Percentiles rank a stretch among this genome's conserved stretches.
These are phyloP conservation scores for Crithidia thermophila DNA, from an alignment of 208 protist genomes.

Conservation along the genomic window DNA sequence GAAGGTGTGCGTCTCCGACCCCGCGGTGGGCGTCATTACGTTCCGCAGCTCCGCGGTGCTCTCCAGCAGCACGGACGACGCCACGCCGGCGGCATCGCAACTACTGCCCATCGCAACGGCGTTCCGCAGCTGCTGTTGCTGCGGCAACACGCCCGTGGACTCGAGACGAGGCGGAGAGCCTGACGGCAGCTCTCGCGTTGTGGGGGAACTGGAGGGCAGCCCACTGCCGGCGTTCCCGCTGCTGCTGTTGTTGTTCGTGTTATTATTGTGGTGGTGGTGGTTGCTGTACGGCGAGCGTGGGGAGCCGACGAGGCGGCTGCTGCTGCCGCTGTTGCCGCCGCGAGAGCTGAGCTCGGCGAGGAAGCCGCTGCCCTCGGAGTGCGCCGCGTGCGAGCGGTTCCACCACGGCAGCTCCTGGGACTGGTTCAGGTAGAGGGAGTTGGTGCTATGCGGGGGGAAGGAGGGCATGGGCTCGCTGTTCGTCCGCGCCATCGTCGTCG, in stretches of 20 bases:
- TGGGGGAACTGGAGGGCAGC: too few species aligned
- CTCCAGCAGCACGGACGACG: not conserved
- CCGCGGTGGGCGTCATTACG: not conserved
- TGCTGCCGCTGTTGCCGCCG: not conserved
- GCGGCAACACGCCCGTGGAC: not conserved
- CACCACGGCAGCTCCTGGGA: constrained; percentile 25
- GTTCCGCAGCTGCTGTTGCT: not conserved
- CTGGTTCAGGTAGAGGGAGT: not conserved
- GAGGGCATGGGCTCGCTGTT: constrained; percentile 9
- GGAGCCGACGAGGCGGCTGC: not conserved
- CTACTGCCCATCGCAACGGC: too few species aligned
- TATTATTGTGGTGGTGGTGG: too few species aligned
- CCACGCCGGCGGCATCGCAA: too few species aligned
- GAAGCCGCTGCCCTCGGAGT: constrained; percentile 7
- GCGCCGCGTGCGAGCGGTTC: constrained; percentile 12
- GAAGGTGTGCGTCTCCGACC: not conserved
- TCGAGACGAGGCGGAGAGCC: not conserved
- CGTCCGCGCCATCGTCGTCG: constrained; percentile 4
- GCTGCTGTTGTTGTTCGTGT: too few species aligned
- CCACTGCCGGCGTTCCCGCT: too few species aligned
- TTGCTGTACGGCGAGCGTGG: not conserved
- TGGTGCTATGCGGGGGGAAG: constrained; percentile 5
- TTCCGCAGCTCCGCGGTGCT: not conserved
- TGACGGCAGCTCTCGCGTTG: too few species aligned
- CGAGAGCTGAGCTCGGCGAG: not conserved